Percentiles rank a stretch among this genome's conserved stretches.
These are phyloP conservation scores for Platanthera zijinensis DNA, from an alignment of 106 monocot species.

Conservation along the genomic window DNA sequence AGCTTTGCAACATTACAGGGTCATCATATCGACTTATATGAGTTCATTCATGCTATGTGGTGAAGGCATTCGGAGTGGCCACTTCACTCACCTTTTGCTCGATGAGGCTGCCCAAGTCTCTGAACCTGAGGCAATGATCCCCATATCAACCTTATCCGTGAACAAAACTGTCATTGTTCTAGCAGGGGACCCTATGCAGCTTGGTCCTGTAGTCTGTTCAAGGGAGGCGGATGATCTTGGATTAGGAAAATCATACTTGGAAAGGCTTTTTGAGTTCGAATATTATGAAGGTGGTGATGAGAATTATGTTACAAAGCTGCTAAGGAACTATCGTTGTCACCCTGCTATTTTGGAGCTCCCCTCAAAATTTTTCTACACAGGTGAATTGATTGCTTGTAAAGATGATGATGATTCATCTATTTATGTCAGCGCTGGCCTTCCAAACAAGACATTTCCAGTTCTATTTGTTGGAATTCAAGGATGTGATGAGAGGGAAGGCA, in stretches of 20 bases:
- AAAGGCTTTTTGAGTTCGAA: constrained; percentile 67
- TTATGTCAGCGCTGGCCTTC: constrained; percentile 53
- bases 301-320: constrained; percentile 78
- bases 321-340: constrained; percentile 89
- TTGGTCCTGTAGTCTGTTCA: constrained; percentile 84
- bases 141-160: constrained; percentile 50
- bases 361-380: constrained; percentile 75
- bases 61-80: constrained; percentile 49
- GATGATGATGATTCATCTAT: constrained; percentile 38
- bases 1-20: constrained; percentile 54
- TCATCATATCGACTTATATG: constrained; percentile 91
- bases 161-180: constrained; percentile 65
- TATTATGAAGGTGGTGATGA: constrained; percentile 46
- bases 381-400: constrained; percentile 70
- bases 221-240: constrained; percentile 50
- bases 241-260: constrained; percentile 71
- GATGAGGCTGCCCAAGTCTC: constrained; percentile 97
- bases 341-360: constrained; percentile 89
- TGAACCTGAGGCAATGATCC: constrained; percentile 91
- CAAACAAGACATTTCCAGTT: constrained; percentile 79
- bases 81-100: constrained; percentile 83
- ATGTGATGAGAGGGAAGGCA: constrained; percentile 93
- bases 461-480: constrained; percentile 93
- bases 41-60: constrained; percentile 58
- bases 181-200: constrained; percentile 89